Percentiles rank a stretch among this genome's conserved stretches.
phyloP scores from a whole-genome alignment of 1,284 basidiomycete genomes.

The Tilletia setariae region DNA sequence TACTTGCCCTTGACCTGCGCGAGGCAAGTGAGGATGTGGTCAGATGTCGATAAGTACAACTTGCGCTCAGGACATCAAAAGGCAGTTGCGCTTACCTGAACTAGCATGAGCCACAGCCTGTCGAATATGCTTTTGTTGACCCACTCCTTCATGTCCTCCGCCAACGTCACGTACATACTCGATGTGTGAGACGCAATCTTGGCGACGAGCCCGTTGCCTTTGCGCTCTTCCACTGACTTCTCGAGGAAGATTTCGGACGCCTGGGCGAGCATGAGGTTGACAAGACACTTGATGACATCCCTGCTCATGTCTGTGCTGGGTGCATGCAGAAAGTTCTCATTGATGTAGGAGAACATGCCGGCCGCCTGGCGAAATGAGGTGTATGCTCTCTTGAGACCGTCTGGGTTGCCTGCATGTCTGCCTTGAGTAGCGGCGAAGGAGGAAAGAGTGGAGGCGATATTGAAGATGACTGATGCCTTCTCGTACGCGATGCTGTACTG shows the following conservation, averaged over 20 bases:
- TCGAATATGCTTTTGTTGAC: conserved; percentile 93
- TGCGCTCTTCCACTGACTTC: conserved; percentile 69
- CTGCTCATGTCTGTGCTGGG: conserved; percentile 93
- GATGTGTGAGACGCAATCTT: conserved; percentile 84
- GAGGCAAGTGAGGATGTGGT: not conserved
- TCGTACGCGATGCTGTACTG: conserved; percentile 97
- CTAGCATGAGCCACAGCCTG: conserved; percentile 82
- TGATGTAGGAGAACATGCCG: conserved; percentile 97
- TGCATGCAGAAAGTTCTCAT: conserved; percentile 98
- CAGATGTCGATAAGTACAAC: not conserved
- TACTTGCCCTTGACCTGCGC: conserved; percentile 81
- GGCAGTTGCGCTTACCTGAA: conserved; percentile 64
- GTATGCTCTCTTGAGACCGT: conserved; percentile 92
- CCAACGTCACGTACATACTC: conserved; percentile 71
- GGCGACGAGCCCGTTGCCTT: conserved; percentile 72
- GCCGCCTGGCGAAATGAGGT: conserved; percentile 87
- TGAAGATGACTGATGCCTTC: conserved; percentile 96
- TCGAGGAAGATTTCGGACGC: conserved; percentile 95
- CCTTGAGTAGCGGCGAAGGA: conserved; percentile 79
- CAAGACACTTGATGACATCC: conserved; percentile 89
- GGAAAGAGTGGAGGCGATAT: conserved; percentile 89
- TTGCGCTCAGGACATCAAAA: not conserved
- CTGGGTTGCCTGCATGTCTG: conserved; percentile 53
- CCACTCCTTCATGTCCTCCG: conserved; percentile 90
- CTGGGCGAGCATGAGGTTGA: conserved; percentile 81